Evolutionary conservation across 2,329 filamentous ascomycete genomes (phyloP), one percentile per base, ranked within the genome.

Genomic region (Penicillium brevicompactum): DNA sequence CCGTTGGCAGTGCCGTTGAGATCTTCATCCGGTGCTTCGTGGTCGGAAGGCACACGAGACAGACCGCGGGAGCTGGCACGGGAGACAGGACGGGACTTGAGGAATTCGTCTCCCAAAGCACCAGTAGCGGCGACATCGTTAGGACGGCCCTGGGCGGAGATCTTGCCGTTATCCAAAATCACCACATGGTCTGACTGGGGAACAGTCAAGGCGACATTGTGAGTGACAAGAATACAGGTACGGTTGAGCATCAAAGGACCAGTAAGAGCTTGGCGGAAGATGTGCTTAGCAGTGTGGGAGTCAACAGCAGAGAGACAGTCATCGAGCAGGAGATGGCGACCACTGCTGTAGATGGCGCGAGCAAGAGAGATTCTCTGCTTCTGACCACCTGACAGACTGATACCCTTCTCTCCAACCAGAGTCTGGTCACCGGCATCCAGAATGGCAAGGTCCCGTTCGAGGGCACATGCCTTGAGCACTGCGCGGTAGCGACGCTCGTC

Each of bases 341-440:
- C 95, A 74, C 91, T 93, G 62, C 91, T 96, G 76, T 99, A 99
- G n/a, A 99, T 82, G 1, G 94, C 94, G 63, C 94, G 87, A n/a
- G 94, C 94, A 43, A 99, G 83, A 13, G 93, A 97, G 49, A 99
- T 97, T 55, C 94, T 88, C 74, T 99, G 94, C 76, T 97, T 97
- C 76, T 99, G 94, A 6, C 94, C 94, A 60, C 94, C 94, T 6
- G 94, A 99, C 13, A 99, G 84, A 14, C 93, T 93, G 59, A 99
- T 96, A 32, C 94, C 94, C 76, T 97, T 99, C 72, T 99, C 94
- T 49, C 94, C 94, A 31, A 99, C 94, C 21, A 97, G 78, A 0
- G 94, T 97, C 73, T 95, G 86, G 70, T 99, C 94, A 40, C 94
- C 94, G 57, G 88, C 87, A 71, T 97, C 92, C 1, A 99, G 84